Evolutionary conservation across 1,139 yeast species (phyloP).

Genomic region (Debaryomycetaceae sp.): DNA sequence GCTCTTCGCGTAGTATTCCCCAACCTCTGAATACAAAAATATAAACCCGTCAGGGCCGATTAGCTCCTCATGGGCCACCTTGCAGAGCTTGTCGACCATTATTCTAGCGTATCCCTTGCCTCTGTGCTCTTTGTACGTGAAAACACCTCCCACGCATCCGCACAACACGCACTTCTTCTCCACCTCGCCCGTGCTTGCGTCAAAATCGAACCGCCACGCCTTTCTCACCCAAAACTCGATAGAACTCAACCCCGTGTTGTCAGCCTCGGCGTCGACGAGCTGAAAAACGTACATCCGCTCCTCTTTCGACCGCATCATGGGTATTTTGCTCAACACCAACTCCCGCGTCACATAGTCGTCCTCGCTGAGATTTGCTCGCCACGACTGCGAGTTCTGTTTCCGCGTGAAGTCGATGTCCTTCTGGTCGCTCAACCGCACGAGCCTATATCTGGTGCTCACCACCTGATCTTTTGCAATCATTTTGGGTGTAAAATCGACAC

Average conservation of each 20-base stretch:
- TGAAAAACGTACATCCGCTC: slow-evolving; percentile 29
- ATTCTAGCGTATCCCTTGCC: slow-evolving; percentile 62
- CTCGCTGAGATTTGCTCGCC: slow-evolving; percentile 48
- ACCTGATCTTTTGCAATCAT: neutral
- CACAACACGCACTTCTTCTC: slow-evolving; percentile 27
- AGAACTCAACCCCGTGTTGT: slow-evolving; percentile 25
- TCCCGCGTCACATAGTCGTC: slow-evolving; percentile 55
- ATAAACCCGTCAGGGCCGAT: slow-evolving; percentile 40
- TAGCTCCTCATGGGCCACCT: slow-evolving; percentile 17
- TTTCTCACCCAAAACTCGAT: slow-evolving; percentile 36
- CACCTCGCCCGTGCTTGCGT: slow-evolving; percentile 15
- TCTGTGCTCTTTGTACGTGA: slow-evolving; percentile 53
- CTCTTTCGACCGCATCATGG: slow-evolving; percentile 19
- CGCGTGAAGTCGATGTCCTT: slow-evolving; percentile 48
- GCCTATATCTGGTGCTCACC: slow-evolving; percentile 10
- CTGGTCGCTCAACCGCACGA: slow-evolving; percentile 28
- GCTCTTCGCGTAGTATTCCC: slow-evolving; percentile 56
- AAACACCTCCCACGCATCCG: slow-evolving; percentile 65
- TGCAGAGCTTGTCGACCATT: slow-evolving; percentile 52
- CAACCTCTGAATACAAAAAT: slow-evolving; percentile 69
- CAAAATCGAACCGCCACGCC: slow-evolving; percentile 21
- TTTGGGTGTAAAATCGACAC: neutral
- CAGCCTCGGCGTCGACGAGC: slow-evolving; percentile 20
- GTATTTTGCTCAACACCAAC: slow-evolving; percentile 34
- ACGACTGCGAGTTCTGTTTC: slow-evolving; percentile 43